Evolutionary conservation across 2,329 filamentous ascomycete genomes (phyloP).

Genomic region (Xylaria sp.): DNA sequence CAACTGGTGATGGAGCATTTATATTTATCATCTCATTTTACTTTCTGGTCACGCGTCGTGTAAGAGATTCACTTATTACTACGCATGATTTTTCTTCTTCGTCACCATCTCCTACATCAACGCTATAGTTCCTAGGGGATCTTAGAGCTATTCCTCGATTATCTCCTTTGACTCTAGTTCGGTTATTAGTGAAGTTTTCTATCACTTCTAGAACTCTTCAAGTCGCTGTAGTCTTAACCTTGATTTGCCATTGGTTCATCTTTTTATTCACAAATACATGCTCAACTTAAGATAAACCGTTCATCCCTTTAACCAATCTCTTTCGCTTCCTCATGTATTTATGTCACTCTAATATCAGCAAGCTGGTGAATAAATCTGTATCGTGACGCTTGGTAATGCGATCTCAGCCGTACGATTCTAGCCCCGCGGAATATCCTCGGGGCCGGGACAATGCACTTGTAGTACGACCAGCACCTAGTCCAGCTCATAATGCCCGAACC

Average conservation of each 20-base stretch:
- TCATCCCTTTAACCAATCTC: no score
- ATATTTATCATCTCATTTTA: constrained; percentile 4
- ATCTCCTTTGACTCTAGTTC: not conserved
- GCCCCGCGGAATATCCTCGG: not conserved
- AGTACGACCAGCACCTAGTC: not conserved
- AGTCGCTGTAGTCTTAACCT: not conserved
- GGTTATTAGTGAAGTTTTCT: no score
- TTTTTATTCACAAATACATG: not conserved
- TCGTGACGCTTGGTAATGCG: no score
- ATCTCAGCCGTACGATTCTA: not conserved
- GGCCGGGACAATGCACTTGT: no score
- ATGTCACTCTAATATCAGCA: no score
- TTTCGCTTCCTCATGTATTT: no score
- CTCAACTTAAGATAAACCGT: not conserved
- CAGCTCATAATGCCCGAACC: not conserved
- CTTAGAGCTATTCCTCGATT: not conserved
- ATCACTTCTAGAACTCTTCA: not conserved
- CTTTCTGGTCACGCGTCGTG: not conserved
- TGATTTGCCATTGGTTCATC: not conserved
- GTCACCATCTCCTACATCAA: no score
- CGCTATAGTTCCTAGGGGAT: not conserved
- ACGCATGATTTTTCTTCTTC: constrained; percentile 1
- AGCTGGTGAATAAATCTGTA: no score
- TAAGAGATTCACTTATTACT: not conserved
- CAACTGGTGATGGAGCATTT: not conserved